These are phyloP conservation scores for Diversispora eburnea DNA, from an alignment of 192 early-diverging fungal genomes.

Conservation along the genomic window DNA sequence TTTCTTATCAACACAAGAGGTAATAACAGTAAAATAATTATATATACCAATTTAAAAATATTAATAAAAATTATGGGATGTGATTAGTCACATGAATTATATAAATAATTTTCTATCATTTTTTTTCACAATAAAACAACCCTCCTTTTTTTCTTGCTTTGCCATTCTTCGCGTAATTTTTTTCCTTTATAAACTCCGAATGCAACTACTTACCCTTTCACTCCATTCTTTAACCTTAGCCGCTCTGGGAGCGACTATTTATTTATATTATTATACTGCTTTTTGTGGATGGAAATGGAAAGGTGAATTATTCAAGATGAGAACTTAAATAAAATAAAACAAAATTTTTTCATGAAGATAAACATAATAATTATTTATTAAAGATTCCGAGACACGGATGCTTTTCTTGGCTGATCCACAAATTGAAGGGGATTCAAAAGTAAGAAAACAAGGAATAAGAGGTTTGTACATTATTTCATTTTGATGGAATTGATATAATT, in stretches of 20 bases:
- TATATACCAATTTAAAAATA: not conserved
- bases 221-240: conserved; percentile 16
- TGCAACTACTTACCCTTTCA: not conserved
- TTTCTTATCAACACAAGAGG: conserved; percentile 31
- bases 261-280: conserved; percentile 28
- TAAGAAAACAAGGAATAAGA: conserved; percentile 47
- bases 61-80: too few species aligned
- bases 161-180: not conserved
- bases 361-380: not conserved
- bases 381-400: conserved; percentile 37
- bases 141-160: too few species aligned
- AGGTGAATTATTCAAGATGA: not conserved
- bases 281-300: conserved; percentile 30
- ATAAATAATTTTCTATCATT: too few species aligned
- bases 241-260: conserved; percentile 16
- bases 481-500: not conserved
- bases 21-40: not conserved
- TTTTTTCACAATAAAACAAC: too few species aligned
- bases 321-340: not conserved
- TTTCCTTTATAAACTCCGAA: not conserved
- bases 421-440: conserved; percentile 64
- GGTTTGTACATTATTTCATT: conserved; percentile 32
- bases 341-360: not conserved
- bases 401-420: conserved; percentile 64
- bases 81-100: too few species aligned